phyloP scores from a whole-genome alignment of 371 early-diverging fungal species.

The Mucor velutinosus region DNA sequence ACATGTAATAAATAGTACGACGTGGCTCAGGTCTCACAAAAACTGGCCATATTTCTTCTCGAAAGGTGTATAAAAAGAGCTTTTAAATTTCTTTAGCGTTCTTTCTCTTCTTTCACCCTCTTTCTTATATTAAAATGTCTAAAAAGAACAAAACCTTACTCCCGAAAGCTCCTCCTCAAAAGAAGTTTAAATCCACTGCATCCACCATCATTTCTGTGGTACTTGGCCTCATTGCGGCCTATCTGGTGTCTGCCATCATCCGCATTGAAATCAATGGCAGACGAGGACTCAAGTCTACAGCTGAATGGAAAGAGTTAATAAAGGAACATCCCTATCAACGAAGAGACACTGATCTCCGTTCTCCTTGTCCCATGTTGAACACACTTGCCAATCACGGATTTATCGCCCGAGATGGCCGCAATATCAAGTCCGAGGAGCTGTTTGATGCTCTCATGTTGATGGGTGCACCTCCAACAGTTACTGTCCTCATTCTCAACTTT shows the following conservation, averaged over 20 bases:
- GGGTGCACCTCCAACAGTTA: constrained; percentile 17
- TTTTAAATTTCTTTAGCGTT: not conserved
- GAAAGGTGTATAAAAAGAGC: not conserved
- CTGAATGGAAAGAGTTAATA: constrained; percentile 26
- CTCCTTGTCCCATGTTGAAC: constrained; percentile 45
- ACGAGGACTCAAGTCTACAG: constrained; percentile 5
- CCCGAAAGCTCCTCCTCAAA: not conserved
- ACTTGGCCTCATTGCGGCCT: constrained; percentile 10
- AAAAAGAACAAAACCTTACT: not conserved
- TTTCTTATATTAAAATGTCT: not conserved
- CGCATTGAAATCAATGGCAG: constrained; percentile 16
- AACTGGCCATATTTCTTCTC: not conserved
- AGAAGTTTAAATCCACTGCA: not conserved
- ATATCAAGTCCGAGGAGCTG: constrained; percentile 31
- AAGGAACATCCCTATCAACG: constrained; percentile 31
- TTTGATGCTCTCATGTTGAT: constrained; percentile 20
- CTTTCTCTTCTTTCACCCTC: not conserved
- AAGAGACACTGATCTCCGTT: constrained; percentile 19
- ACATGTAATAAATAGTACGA: not conserved
- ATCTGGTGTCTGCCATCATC: constrained; percentile 2
- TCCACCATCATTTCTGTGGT: not conserved
- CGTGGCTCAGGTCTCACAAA: not conserved
- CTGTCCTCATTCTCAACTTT: constrained; percentile 8
- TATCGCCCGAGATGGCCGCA: constrained; percentile 34
- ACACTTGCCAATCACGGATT: constrained; percentile 47